phyloP scores from a whole-genome alignment of 495 filamentous ascomycete genomes.

The Stereocaulon alpinum region DNA sequence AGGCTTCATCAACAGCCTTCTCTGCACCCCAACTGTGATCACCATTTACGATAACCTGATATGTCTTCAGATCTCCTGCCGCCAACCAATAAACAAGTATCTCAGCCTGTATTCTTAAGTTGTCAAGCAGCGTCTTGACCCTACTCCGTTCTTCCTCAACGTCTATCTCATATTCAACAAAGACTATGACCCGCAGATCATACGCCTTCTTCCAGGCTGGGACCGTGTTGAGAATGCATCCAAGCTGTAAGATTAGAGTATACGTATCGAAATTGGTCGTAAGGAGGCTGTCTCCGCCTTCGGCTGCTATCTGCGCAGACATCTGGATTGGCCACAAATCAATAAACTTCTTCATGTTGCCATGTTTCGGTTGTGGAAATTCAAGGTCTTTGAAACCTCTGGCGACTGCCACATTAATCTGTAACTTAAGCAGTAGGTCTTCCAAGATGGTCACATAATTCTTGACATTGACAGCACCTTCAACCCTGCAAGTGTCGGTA shows the following conservation, averaged over 20 bases:
- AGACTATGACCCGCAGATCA: conserved; percentile 65
- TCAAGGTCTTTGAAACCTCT: conserved; percentile 73
- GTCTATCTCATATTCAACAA: conserved; percentile 77
- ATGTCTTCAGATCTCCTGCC: conserved; percentile 58
- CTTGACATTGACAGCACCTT: conserved; percentile 51
- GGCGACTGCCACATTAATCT: conserved; percentile 77
- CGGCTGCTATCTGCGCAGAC: conserved; percentile 64
- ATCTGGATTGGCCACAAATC: conserved; percentile 83
- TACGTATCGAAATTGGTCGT: conserved; percentile 79
- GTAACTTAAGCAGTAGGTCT: conserved; percentile 65
- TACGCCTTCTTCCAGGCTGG: conserved; percentile 36
- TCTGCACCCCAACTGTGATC: conserved; percentile 37
- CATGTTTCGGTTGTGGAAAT: conserved; percentile 46
- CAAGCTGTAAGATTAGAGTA: conserved; percentile 64
- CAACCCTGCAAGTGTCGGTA: conserved; percentile 48
- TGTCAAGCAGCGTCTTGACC: conserved; percentile 66
- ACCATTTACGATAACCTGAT: conserved; percentile 72
- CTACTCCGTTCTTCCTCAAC: conserved; percentile 67
- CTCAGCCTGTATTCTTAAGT: conserved; percentile 70
- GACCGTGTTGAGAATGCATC: conserved; percentile 51
- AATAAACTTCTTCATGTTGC: conserved; percentile 64
- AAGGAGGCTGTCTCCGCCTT: conserved; percentile 54
- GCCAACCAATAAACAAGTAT: conserved; percentile 76
- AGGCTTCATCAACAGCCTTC: conserved; percentile 43
- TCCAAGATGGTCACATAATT: conserved; percentile 78